Percentiles rank a stretch among this genome's conserved stretches.
phyloP scores from a whole-genome alignment of 441 rosid genomes.

The Kokia cookei region DNA sequence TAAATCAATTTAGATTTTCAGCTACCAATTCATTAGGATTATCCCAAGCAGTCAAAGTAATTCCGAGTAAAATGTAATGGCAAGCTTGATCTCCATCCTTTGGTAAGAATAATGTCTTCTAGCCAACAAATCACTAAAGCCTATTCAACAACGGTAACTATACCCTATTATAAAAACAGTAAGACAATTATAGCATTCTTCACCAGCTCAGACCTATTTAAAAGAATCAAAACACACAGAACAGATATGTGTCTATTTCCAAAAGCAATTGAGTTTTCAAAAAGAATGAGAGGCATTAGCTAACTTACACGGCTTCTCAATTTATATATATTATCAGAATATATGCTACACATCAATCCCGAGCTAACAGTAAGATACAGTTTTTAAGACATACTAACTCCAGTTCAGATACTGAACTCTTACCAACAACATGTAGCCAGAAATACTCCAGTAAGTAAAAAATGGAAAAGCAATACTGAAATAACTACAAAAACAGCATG shows the following conservation, averaged over 20 bases:
- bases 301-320: not conserved
- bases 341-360: not conserved
- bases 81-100: not conserved
- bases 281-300: not conserved
- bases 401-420: slow-evolving; percentile 11
- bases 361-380: not conserved
- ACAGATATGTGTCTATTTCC: not conserved
- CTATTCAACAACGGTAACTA: not conserved
- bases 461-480: slow-evolving; percentile 75
- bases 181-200: not conserved
- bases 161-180: not conserved
- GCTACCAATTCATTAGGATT: not conserved
- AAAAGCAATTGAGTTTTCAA: not conserved
- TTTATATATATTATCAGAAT: not conserved
- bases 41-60: not conserved
- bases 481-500: slow-evolving; percentile 71
- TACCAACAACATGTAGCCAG: slow-evolving; percentile 90
- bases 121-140: not conserved
- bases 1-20: not conserved
- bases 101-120: not conserved
- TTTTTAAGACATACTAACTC: not conserved
- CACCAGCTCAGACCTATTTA: not conserved
- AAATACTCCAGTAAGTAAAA: slow-evolving; percentile 62
- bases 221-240: not conserved
- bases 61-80: not conserved